phyloP scores from a whole-genome alignment of 176 grass and related monocot species.

The Pontederia paniculata region DNA sequence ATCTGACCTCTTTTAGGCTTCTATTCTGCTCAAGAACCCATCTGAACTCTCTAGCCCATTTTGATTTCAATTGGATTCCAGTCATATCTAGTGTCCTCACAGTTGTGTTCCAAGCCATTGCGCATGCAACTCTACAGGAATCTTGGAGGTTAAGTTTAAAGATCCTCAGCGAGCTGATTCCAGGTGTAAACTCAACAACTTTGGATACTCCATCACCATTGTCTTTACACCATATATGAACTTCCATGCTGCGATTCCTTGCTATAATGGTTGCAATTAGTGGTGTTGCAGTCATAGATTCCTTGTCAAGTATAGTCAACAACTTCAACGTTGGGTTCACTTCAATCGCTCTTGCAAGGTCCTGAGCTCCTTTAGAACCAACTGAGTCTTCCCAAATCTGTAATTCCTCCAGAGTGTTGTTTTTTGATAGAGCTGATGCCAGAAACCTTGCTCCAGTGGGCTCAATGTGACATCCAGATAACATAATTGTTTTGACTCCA shows the following conservation, averaged over 20 bases:
- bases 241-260: conserved; percentile 58
- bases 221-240: conserved; percentile 65
- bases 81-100: conserved; percentile 65
- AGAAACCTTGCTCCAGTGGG: conserved; percentile 43
- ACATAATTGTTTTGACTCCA: conserved; percentile 44
- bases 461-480: conserved; percentile 59
- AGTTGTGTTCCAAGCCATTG: conserved; percentile 71
- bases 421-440: conserved; percentile 59
- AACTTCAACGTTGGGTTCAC: conserved; percentile 59
- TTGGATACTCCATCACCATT: conserved; percentile 19
- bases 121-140: conserved; percentile 45
- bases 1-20: conserved; percentile 50
- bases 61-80: conserved; percentile 49
- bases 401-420: conserved; percentile 64
- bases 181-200: conserved; percentile 65
- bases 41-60: conserved; percentile 79
- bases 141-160: conserved; percentile 42
- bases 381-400: conserved; percentile 84
- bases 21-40: conserved; percentile 54
- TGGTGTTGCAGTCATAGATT: conserved; percentile 48
- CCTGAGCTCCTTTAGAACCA: conserved; percentile 68
- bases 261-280: conserved; percentile 69
- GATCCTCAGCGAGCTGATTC: conserved; percentile 53
- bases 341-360: conserved; percentile 83
- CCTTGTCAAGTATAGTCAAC: conserved; percentile 62